A percentile compares a stretch with the other conserved stretches of the same genome.
Conservation (phyloP, 768 basidiomycete species). For the Tulasnella sp. region DNA sequence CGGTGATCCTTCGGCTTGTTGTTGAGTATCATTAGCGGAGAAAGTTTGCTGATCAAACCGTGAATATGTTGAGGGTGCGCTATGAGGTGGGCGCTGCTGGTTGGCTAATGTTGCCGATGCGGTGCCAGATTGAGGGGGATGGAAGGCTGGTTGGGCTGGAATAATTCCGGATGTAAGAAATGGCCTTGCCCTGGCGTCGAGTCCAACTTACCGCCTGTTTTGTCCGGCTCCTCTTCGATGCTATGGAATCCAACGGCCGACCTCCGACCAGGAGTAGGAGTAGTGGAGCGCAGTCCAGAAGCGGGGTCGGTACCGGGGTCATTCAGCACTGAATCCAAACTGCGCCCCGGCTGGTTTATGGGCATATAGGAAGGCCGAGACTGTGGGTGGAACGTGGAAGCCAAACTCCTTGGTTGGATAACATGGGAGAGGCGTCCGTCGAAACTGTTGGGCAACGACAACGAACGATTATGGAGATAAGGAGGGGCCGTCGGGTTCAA, state of each 20-base stretch:
- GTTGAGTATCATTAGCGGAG: neutral
- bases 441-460: neutral
- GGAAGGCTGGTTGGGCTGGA: neutral
- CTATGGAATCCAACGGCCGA: neutral
- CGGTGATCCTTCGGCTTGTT: neutral
- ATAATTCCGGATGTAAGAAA: neutral
- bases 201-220: neutral
- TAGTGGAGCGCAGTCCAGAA: neutral
- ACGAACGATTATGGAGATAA: neutral
- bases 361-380: too few species aligned
- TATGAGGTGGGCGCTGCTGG: neutral
- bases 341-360: neutral
- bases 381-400: neutral
- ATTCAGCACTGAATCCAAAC: neutral
- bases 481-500: neutral
- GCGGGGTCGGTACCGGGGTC: conserved; percentile 7
- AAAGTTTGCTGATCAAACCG: neutral
- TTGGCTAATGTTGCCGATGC: neutral
- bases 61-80: neutral
- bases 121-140: neutral
- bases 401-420: neutral
- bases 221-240: conserved; percentile 1
- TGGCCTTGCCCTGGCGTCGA: neutral
- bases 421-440: neutral
- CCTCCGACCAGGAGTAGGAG: neutral